Evolutionary conservation across 2,329 filamentous ascomycete genomes (phyloP).

Genomic region (Fusarium piperis): DNA sequence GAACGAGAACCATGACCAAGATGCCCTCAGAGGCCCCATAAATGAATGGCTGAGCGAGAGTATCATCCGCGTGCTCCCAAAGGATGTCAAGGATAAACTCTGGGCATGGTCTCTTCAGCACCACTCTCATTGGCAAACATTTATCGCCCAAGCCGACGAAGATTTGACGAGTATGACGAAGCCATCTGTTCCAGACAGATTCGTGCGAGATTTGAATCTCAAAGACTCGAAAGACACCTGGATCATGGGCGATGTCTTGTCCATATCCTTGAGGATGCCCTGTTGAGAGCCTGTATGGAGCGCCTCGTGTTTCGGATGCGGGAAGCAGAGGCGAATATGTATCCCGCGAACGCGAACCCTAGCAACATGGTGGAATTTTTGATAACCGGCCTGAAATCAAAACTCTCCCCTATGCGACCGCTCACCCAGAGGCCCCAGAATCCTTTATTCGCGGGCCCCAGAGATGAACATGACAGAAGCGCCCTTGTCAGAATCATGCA

Average conservation of each 20-base stretch:
- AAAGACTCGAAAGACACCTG: neutral
- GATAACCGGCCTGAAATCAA: neutral
- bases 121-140: neutral
- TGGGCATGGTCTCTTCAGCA: conserved; percentile 5
- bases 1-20: neutral
- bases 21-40: neutral
- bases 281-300: neutral
- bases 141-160: neutral
- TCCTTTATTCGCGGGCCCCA: neutral
- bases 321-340: too few species aligned
- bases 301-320: too few species aligned
- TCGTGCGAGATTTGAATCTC: neutral
- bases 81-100: conserved; percentile 8
- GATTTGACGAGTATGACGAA: neutral
- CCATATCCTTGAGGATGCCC: neutral
- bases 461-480: neutral
- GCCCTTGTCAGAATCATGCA: neutral
- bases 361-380: neutral
- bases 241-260: neutral
- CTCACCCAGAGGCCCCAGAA: neutral
- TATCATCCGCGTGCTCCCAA: neutral
- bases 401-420: neutral
- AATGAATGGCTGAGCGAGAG: neutral
- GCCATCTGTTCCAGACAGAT: too few species aligned
- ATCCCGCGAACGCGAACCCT: too few species aligned